Base-by-base conservation (phyloP, 345 rosid genomes). In the Arabis hirsuta region DNA sequence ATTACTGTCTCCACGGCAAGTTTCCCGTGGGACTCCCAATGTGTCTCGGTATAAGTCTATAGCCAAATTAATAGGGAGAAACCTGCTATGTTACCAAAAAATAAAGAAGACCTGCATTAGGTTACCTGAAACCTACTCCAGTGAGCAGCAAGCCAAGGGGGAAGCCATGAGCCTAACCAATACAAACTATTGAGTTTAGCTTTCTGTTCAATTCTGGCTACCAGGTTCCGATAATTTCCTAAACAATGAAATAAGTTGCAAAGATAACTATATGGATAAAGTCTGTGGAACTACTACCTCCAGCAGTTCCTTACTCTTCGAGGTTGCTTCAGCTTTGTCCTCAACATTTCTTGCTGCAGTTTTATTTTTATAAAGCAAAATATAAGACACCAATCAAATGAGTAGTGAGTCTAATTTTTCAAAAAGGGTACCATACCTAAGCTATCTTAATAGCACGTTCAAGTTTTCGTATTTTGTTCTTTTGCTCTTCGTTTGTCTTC, bases 371-470 rank as follows among this genome's bases (percentile, higher is more conserved):
- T 0, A 54, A 62, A 42, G 32, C 14, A 34, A 56, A 56, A 24
- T 69, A 38, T 58, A 29, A 64, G 55, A 47, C 41, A 59, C 44
- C 61, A 71, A 26, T 54, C 41, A 16, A 61, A 66, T 7, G n/a
- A 13, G 4, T 7, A 20, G 16, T 16, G 34, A 26, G 34, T 52
- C 26, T 42, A 22, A 51, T 19, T 22, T 12, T 19, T 32, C 6
- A 12, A 8, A 42, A 16, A 63, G 55, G 12, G 42, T 44, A 46
- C 27, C 53, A 73, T 79, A 96, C 99, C 95, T 96, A 96, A 54
- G 97, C 97, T 63, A 85, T 79, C 79, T 88, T 87, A 41, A 92
- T 96, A 72, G 98, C 97, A 47, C 95, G 96, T 60, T 96, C 98
- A 52, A 84, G 86, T 84, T 88, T 90, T 19, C 85, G 85, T 54